Evolutionary conservation across 495 filamentous ascomycete species (phyloP).

Genomic region (Neurospora cerealis): DNA sequence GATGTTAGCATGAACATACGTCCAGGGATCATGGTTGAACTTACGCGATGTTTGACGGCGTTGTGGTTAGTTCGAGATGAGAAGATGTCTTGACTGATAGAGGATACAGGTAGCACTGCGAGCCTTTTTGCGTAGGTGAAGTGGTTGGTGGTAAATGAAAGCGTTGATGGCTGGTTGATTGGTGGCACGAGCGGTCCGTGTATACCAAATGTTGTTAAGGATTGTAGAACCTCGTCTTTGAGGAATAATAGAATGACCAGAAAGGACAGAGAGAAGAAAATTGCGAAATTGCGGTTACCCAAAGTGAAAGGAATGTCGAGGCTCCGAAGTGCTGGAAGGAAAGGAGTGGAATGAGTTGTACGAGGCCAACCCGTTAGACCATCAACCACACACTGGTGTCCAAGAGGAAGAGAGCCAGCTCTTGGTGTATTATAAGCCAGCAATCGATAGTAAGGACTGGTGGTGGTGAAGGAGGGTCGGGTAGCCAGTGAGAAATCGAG

Average conservation of each 20-base stretch:
- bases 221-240: neutral
- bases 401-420: conserved; percentile 39
- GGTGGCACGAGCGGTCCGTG: neutral
- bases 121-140: neutral
- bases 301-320: conserved; percentile 12
- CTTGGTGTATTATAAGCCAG: conserved; percentile 43
- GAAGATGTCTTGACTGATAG: conserved; percentile 1
- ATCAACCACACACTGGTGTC: conserved; percentile 30
- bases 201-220: neutral
- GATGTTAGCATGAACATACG: conserved; percentile 27
- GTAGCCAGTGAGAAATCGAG: conserved; percentile 24
- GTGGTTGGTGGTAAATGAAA: conserved; percentile 2
- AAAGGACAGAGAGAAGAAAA: neutral
- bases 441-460: conserved; percentile 40
- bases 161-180: conserved; percentile 8
- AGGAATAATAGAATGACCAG: neutral
- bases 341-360: conserved; percentile 38
- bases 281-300: neutral
- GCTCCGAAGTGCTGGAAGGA: conserved; percentile 11
- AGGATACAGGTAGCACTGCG: conserved; percentile 1
- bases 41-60: neutral
- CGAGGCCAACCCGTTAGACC: conserved; percentile 31
- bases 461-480: conserved; percentile 22
- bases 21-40: neutral
- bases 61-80: neutral